These are phyloP conservation scores for Skeletonema potamos DNA, from an alignment of 108 stramenopile species.

Conservation along the genomic window DNA sequence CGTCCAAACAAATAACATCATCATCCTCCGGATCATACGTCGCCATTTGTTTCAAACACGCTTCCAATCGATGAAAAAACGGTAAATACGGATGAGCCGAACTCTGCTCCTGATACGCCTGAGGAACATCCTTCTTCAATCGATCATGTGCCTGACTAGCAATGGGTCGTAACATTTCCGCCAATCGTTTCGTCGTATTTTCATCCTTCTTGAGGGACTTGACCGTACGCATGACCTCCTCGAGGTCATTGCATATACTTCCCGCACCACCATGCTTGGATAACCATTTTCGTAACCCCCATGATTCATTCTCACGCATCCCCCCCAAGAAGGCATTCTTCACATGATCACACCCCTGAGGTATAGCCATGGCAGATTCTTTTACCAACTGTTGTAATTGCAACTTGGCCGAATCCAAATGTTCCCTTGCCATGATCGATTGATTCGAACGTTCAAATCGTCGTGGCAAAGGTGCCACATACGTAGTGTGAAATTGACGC, in stretches of 20 bases:
- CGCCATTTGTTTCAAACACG: constrained; percentile 73
- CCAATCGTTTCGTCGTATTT: constrained; percentile 58
- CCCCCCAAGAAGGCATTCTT: constrained; percentile 88
- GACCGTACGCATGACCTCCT: constrained; percentile 62
- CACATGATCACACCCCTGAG: constrained; percentile 71
- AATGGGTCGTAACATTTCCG: constrained; percentile 65
- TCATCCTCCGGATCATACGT: constrained; percentile 88
- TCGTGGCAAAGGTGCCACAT: constrained; percentile 63
- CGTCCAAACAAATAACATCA: constrained; percentile 82
- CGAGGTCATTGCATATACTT: constrained; percentile 80
- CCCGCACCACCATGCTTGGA: constrained; percentile 80
- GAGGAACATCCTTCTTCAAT: constrained; percentile 77
- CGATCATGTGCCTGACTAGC: constrained; percentile 59
- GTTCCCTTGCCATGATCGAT: constrained; percentile 51
- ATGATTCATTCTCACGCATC: constrained; percentile 88
- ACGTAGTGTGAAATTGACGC: constrained; percentile 59
- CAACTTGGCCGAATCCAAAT: constrained; percentile 46
- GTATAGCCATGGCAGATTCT: constrained; percentile 50
- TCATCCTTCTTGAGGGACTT: constrained; percentile 57
- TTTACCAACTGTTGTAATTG: constrained; percentile 57
- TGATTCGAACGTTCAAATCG: constrained; percentile 65
- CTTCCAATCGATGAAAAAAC: constrained; percentile 85
- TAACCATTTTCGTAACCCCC: constrained; percentile 89
- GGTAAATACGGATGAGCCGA: constrained; percentile 88
- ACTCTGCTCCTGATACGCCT: constrained; percentile 83